Evolutionary conservation across 306 rosid species (phyloP), one percentile per base, ranked within the genome.

Genomic region (Cucurbita pepo): DNA sequence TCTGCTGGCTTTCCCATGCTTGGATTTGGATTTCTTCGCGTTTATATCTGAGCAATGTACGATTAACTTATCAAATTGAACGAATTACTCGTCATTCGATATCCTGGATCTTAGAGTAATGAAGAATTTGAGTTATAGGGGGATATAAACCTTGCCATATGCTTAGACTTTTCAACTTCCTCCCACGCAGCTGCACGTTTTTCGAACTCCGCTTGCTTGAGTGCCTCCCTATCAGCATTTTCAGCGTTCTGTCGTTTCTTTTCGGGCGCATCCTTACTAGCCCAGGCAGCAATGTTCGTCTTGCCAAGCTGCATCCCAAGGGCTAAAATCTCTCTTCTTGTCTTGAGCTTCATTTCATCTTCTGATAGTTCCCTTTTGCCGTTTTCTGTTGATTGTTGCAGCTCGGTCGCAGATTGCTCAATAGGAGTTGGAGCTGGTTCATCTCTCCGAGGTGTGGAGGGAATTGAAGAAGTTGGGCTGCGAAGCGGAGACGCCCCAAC

Each of bases 251-350:
- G 75, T 56, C 79, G 77, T 5, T 64, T 75, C 71, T 76, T 83
- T 43, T 85, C 96, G 37, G 77, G 84, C 75, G 88, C 98, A 34
- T 80, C 92, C 77, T 90, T 87, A 73, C 89, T 93, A 44, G 97
- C 98, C 98, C 98, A 93, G 14, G 91, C 97, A 40, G 98, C 96
- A 56, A 93, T 93, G 53, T 85, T 93, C 82, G 62, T 81, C 94
- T 93, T 93, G 54, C 98, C 98, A 56, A 93, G 97, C 86, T 86
- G 96, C 79, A 86, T 77, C 16, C 98, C 98, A 14, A 93, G 92
- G 57, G 95, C 97, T 70, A 90, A 89, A 61, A 93, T 93, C 82
- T 93, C 98, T 69, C 91, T 86, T 80, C 98, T 84, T 8, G 97
- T 93, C 82, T 87, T 90, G 50, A 90, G 76, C 85, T 87, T 90